Evolutionary conservation across 805 yeast species (phyloP).

Genomic region (Starmerella gropengiesseri): DNA sequence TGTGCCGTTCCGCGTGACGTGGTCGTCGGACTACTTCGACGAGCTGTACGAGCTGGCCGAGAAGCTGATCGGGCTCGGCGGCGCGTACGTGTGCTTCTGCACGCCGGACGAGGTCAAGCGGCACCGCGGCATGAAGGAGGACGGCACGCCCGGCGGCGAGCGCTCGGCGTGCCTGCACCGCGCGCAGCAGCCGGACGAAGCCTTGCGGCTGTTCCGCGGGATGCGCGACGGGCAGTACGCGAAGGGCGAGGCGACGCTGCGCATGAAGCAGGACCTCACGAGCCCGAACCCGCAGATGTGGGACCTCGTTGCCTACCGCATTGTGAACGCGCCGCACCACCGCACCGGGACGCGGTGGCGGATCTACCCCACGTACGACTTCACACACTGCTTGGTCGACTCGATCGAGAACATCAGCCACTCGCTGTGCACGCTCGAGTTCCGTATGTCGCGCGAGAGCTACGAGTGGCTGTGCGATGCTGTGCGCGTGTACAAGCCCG

Average conservation of each 20-base stretch:
- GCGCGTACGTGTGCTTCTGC: constrained; percentile 88
- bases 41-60: constrained; percentile 82
- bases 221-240: constrained; percentile 85
- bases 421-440: constrained; percentile 93
- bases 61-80: constrained; percentile 53
- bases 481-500: constrained; percentile 90
- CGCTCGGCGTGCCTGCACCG: constrained; percentile 77
- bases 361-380: constrained; percentile 96
- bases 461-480: constrained; percentile 98
- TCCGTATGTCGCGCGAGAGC: constrained; percentile 80
- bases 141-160: constrained; percentile 90
- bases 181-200: constrained; percentile 56
- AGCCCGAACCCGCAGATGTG: constrained; percentile 99
- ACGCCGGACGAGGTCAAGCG: constrained; percentile 82
- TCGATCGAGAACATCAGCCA: constrained; percentile 92
- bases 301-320: constrained; percentile 97
- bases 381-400: constrained; percentile 98
- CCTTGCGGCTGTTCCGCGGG: constrained; percentile 67
- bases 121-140: constrained; percentile 81
- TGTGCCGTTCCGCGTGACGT: constrained; percentile 85
- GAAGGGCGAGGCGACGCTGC: constrained; percentile 85
- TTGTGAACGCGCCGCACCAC: constrained; percentile 82
- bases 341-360: constrained; percentile 97
- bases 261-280: constrained; percentile 89
- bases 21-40: constrained; percentile 93